Evolutionary conservation across 1,284 basidiomycete species (phyloP).

Genomic region (Coniophora puteana): DNA sequence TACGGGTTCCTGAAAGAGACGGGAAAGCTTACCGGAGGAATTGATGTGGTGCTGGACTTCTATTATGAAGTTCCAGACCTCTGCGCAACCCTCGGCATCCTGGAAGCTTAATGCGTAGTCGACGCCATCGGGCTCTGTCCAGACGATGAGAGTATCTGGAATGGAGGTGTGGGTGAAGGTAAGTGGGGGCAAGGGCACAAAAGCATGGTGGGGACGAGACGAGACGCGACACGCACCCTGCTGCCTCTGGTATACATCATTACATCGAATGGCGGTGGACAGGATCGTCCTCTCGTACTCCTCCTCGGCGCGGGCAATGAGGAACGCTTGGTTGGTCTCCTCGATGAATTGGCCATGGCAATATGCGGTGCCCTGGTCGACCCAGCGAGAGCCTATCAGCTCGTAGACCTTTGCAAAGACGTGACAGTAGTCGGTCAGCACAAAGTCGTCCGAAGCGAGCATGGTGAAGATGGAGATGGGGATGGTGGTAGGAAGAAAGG

Average conservation of each 20-base stretch:
- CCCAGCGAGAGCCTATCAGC: conserved; percentile 84
- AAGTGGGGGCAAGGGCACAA: conserved; percentile 5
- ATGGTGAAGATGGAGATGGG: conserved; percentile 24
- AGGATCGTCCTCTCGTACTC: conserved; percentile 69
- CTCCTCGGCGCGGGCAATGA: conserved; percentile 81
- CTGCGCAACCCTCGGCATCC: conserved; percentile 92
- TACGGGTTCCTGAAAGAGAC: too few relatives aligned
- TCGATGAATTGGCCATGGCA: conserved; percentile 87
- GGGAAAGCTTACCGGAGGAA: conserved; percentile 49
- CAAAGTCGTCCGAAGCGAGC: too few relatives aligned
- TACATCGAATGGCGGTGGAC: conserved; percentile 70
- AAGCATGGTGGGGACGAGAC: neutral
- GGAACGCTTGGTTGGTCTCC: conserved; percentile 72
- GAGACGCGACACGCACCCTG: conserved; percentile 61
- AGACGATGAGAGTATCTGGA: conserved; percentile 94
- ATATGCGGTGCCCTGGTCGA: conserved; percentile 92
- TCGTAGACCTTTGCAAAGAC: conserved; percentile 78
- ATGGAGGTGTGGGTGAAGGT: conserved; percentile 13
- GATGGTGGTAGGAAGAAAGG: conserved; percentile 30
- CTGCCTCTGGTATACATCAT: conserved; percentile 89
- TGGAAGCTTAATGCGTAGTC: conserved; percentile 98
- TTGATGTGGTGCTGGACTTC: conserved; percentile 90
- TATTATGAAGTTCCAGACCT: conserved; percentile 96
- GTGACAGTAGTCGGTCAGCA: conserved; percentile 22
- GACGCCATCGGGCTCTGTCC: conserved; percentile 94